Base-by-base conservation (phyloP, 805 yeast genomes). In the Cyberlindnera misumaiensis region DNA sequence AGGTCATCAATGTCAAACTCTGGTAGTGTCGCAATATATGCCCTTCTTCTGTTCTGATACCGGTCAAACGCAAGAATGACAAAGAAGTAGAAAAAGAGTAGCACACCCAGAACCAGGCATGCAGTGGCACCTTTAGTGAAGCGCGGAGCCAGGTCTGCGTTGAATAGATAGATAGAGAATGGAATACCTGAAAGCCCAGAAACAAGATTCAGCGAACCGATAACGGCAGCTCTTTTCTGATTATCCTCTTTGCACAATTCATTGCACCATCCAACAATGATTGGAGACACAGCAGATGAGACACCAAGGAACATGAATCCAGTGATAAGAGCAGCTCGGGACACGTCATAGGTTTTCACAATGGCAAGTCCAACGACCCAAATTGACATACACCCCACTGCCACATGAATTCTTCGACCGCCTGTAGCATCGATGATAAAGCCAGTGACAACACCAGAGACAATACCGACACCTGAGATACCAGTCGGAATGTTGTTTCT, bases 401-500 rank as follows among this genome's bases (percentile, higher is more conserved):
- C 44, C 9, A 38, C 40, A 28, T 51, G 52, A 12, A 40, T 40
- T 36, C 46, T 36, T 32, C 45, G 34, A 5, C 55, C 55, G 2
- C 51, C 51, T 10, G 35, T 4, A 3, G 40, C 12, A 42, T 48
- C 54, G 36, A 49, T 41, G 11, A 45, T 9, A 16, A 48, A 43
- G 2, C 54, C 54, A 17, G 46, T 20, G 4, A 45, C 9, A 4
- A 51, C 15, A 31, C 45, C 43, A 3, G 50, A 33, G 13, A 48
- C 30, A 11, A 49, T 47, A 25, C 46, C 48, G 15, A 48, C 48
- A 36, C 50, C 54, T 15, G 41, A 28, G 3, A 40, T 36, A 17
- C 37, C 43, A 2, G 53, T 39, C 12, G 55, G 55, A 15, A 44
- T 47, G 34, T 52, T 49, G 41, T 52, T 52, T 41, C 53, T 41